Percentiles rank a stretch among this genome's conserved stretches.
These are phyloP conservation scores for Rhypophila decipiens DNA, from an alignment of 495 filamentous ascomycete species.

Conservation along the genomic window DNA sequence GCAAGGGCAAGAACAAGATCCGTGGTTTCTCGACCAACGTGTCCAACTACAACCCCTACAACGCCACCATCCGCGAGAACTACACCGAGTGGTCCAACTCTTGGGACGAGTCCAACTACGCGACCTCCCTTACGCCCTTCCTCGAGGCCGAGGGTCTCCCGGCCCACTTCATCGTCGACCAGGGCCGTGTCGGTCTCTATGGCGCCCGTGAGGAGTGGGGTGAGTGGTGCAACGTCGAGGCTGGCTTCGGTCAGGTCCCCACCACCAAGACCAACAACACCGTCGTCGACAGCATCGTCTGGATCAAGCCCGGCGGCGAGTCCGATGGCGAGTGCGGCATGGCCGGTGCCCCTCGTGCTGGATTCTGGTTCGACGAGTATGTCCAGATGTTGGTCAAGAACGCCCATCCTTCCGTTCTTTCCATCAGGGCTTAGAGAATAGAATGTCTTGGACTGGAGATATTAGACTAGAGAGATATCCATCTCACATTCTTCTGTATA, in stretches of 20 bases:
- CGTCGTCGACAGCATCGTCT: conserved; percentile 66
- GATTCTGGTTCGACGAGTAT: conserved; percentile 66
- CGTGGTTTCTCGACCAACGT: conserved; percentile 71
- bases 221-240: conserved; percentile 72
- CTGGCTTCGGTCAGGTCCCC: conserved; percentile 61
- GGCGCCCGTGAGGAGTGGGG: conserved; percentile 57
- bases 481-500: no score
- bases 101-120: conserved; percentile 60
- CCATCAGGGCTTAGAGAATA: neutral
- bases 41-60: conserved; percentile 66
- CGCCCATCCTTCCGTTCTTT: neutral
- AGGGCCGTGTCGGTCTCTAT: conserved; percentile 39
- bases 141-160: conserved; percentile 53
- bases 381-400: conserved; percentile 60
- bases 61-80: conserved; percentile 34
- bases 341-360: conserved; percentile 57
- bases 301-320: conserved; percentile 75
- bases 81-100: conserved; percentile 40
- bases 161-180: conserved; percentile 56
- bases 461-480: no score
- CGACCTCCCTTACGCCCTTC: conserved; percentile 56
- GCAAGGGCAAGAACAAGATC: conserved; percentile 31
- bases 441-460: no score
- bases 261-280: conserved; percentile 54
- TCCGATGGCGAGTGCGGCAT: conserved; percentile 64